Conservation (phyloP, 805 yeast genomes). For the Zygoascus biomembranicola region DNA sequence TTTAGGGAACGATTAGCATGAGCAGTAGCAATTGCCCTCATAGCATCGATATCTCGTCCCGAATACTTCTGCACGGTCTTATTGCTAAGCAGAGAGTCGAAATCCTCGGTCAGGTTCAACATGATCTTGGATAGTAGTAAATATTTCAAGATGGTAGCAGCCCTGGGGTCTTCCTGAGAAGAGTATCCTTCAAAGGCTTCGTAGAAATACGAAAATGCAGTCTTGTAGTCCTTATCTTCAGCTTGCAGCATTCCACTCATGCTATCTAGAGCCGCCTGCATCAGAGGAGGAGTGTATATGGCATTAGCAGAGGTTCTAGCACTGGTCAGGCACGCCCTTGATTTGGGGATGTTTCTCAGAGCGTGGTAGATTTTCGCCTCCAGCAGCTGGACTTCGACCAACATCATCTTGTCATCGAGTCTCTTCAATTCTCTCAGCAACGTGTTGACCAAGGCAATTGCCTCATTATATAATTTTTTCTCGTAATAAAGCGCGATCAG, state of each 20-base stretch:
- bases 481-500: constrained; percentile 68
- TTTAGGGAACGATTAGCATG: constrained; percentile 82
- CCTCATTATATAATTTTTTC: constrained; percentile 55
- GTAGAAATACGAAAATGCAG: constrained; percentile 90
- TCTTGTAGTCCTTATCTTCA: constrained; percentile 92
- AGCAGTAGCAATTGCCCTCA: constrained; percentile 88
- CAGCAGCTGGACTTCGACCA: constrained; percentile 89
- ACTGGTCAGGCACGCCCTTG: constrained; percentile 85
- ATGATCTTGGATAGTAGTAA: constrained; percentile 89
- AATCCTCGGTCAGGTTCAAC: constrained; percentile 81
- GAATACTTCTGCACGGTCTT: constrained; percentile 68
- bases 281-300: constrained; percentile 86
- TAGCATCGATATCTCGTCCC: constrained; percentile 85
- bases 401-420: constrained; percentile 88
- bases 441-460: constrained; percentile 61
- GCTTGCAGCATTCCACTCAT: constrained; percentile 95
- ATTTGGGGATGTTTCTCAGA: constrained; percentile 80
- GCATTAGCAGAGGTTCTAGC: constrained; percentile 98
- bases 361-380: constrained; percentile 89
- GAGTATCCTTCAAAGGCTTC: constrained; percentile 92
- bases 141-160: constrained; percentile 78
- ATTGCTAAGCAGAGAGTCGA: constrained; percentile 65
- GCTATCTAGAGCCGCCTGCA: constrained; percentile 90
- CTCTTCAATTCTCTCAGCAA: constrained; percentile 81
- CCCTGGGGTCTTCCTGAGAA: constrained; percentile 41